These are phyloP conservation scores for Scheffersomyces amazonensis DNA, from an alignment of 805 yeast genomes.

Conservation along the genomic window DNA sequence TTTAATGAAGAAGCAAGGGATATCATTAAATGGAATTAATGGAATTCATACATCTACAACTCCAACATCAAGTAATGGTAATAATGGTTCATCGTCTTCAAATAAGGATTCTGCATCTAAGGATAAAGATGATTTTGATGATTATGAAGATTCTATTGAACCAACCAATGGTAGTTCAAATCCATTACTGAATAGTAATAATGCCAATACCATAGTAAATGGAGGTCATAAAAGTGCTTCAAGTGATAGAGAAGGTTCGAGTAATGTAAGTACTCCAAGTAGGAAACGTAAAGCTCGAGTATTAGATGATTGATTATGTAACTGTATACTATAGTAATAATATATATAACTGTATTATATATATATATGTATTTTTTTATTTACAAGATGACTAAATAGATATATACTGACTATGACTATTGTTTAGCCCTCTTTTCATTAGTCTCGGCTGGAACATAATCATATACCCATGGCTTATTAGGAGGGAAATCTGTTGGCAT, in stretches of 20 bases:
- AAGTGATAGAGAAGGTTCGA: background rate
- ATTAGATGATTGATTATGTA: slow-evolving; percentile 18
- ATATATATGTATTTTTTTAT: background rate
- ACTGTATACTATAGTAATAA: background rate
- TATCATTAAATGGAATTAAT: slow-evolving; percentile 20
- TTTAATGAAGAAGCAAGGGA: slow-evolving; percentile 49
- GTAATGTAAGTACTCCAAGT: slow-evolving; percentile 7
- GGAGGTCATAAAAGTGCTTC: background rate
- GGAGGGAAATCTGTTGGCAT: slow-evolving; percentile 92
- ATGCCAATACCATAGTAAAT: background rate
- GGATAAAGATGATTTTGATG: slow-evolving; percentile 32
- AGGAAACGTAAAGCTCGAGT: slow-evolving; percentile 20
- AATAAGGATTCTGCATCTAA: background rate
- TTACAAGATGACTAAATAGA: background rate
- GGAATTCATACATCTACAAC: background rate
- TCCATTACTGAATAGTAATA: background rate
- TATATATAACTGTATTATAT: background rate
- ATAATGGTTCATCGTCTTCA: background rate
- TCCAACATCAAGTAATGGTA: slow-evolving; percentile 12
- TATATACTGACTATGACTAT: background rate
- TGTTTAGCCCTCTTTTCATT: background rate
- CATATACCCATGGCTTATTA: slow-evolving; percentile 71
- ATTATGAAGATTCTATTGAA: slow-evolving; percentile 35
- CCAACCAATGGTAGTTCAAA: slow-evolving; percentile 9
- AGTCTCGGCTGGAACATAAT: slow-evolving; percentile 20